phyloP scores from a whole-genome alignment of 1,284 basidiomycete species.

The Microbotryum saponariae region DNA sequence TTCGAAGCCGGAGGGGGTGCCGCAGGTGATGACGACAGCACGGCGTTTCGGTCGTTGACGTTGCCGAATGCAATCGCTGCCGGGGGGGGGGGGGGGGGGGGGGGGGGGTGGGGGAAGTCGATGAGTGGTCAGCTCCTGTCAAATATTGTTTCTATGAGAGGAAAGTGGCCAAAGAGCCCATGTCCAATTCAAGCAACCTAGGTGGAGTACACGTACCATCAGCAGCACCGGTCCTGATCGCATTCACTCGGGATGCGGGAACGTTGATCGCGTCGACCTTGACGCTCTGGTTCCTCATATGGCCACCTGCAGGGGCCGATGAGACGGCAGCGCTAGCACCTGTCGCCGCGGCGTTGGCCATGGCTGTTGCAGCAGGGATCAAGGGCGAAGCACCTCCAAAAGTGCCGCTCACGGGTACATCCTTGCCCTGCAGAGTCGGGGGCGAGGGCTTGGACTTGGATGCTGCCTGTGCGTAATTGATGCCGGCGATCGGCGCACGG shows the following conservation, averaged over 20 bases:
- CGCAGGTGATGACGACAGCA: slow-evolving; percentile 43
- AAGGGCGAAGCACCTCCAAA: slow-evolving; percentile 9
- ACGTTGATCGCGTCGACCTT: slow-evolving; percentile 27
- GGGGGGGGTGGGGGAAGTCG: neutral
- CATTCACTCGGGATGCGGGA: slow-evolving; percentile 19
- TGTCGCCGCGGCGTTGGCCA: slow-evolving; percentile 12
- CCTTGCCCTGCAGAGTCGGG: slow-evolving; percentile 29
- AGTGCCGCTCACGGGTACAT: slow-evolving; percentile 22
- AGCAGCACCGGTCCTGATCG: slow-evolving; percentile 22
- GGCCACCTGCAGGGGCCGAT: slow-evolving; percentile 9
- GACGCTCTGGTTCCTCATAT: slow-evolving; percentile 22
- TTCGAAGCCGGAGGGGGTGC: slow-evolving; percentile 38
- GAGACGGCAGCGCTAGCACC: slow-evolving; percentile 4
- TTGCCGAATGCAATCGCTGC: slow-evolving; percentile 43
- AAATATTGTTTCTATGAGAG: neutral
- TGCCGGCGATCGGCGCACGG: neutral
- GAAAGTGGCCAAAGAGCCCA: slow-evolving; percentile 4
- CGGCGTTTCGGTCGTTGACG: slow-evolving; percentile 41
- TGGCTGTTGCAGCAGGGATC: slow-evolving; percentile 17
- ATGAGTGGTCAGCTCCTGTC: neutral
- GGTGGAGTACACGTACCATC: slow-evolving; percentile 13
- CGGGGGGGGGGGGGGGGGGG: neutral
- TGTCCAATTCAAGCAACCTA: slow-evolving; percentile 9
- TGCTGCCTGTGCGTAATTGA: slow-evolving; percentile 30
- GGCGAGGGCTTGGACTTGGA: slow-evolving; percentile 33